Conservation (phyloP, 345 rosid genomes). For the Rhodomyrtus tomentosa region DNA sequence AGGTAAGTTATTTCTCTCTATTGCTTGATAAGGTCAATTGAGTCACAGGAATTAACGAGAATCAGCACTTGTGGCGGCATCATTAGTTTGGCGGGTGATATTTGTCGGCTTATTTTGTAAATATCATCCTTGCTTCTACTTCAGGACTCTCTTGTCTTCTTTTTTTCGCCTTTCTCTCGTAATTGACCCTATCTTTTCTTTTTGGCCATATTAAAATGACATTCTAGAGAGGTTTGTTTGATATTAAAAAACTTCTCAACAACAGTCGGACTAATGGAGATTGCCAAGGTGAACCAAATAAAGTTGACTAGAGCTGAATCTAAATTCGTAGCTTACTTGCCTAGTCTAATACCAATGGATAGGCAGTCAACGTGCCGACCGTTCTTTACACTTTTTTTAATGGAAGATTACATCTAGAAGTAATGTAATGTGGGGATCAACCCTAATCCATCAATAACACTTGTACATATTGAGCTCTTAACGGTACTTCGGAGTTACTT, state of each 20-base stretch:
- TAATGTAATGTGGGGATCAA: not conserved
- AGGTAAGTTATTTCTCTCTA: not conserved
- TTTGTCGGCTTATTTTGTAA: not conserved
- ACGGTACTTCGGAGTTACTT: too few species aligned
- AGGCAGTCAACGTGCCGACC: not conserved
- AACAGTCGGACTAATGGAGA: not conserved
- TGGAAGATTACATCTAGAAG: not conserved
- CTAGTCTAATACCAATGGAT: not conserved
- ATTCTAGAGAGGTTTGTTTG: not conserved
- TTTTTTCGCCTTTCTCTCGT: not conserved
- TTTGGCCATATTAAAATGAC: not conserved
- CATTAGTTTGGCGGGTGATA: not conserved
- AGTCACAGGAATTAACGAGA: not conserved
- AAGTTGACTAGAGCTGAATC: not conserved
- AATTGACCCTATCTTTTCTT: not conserved
- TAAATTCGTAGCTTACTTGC: not conserved
- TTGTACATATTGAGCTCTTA: too few species aligned
- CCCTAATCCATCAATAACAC: too few species aligned
- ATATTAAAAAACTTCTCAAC: not conserved
- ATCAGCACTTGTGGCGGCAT: not conserved
- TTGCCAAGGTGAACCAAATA: not conserved
- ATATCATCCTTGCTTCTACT: not conserved
- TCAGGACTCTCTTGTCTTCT: not conserved
- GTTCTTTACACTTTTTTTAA: not conserved
- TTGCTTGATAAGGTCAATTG: not conserved